Conservation (phyloP, 257 asterid genomes). For the Cruciata laevipes region DNA sequence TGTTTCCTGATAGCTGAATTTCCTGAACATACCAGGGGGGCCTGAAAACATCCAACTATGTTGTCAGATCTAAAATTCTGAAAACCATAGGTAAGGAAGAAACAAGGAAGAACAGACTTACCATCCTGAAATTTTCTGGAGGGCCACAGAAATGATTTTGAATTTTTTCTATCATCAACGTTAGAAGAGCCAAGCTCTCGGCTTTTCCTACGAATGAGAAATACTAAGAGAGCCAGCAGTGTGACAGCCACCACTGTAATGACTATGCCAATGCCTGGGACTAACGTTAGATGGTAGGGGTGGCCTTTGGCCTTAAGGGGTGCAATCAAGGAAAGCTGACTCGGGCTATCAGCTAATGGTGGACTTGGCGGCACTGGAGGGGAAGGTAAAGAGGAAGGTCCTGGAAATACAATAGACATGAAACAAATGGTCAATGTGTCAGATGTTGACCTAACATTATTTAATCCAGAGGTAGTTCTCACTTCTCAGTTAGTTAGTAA, state of each 20-base stretch:
- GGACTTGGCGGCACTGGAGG: conserved; percentile 53
- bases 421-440: background rate
- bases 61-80: conserved; percentile 6
- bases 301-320: conserved; percentile 37
- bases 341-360: conserved; percentile 49
- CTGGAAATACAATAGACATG: conserved; percentile 25
- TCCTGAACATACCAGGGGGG: conserved; percentile 61
- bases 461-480: background rate
- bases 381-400: conserved; percentile 39
- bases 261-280: conserved; percentile 63
- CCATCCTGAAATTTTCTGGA: conserved; percentile 68
- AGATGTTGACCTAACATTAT: background rate
- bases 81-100: background rate
- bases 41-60: conserved; percentile 28
- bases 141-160: conserved; percentile 43
- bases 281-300: conserved; percentile 50
- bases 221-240: conserved; percentile 44
- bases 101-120: conserved; percentile 13
- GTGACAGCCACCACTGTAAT: conserved; percentile 45
- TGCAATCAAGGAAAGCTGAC: conserved; percentile 42
- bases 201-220: conserved; percentile 59
- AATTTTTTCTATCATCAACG: conserved; percentile 26
- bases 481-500: background rate
- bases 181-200: conserved; percentile 55
- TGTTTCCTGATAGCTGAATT: conserved; percentile 79